A percentile compares a stretch with the other conserved stretches of the same genome.
These are phyloP conservation scores for Vaccinium corymbosum DNA, from an alignment of 148 eudicot species.

Conservation along the genomic window DNA sequence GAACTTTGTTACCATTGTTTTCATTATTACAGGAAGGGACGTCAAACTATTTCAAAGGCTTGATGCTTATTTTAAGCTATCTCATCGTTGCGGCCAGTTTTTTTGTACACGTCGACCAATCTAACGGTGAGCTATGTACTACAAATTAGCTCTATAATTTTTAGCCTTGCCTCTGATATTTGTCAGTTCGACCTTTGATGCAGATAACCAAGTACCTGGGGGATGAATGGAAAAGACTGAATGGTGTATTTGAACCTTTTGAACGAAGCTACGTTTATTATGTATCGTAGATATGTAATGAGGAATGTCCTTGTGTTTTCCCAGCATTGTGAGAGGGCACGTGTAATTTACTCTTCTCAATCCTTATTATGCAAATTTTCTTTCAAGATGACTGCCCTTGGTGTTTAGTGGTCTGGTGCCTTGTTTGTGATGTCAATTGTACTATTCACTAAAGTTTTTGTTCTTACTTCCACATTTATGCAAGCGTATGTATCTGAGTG, in stretches of 20 bases:
- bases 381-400: neutral
- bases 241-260: neutral
- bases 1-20: neutral
- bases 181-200: neutral
- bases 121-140: constrained; percentile 34
- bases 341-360: neutral
- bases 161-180: neutral
- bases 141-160: neutral
- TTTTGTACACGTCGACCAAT: constrained; percentile 73
- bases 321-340: neutral
- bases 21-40: constrained; percentile 70
- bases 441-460: neutral
- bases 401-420: neutral
- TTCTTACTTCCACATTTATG: neutral
- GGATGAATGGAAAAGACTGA: neutral
- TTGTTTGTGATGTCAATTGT: neutral
- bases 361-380: neutral
- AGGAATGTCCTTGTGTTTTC: neutral
- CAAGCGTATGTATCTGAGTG: neutral
- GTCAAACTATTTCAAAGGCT: constrained; percentile 88
- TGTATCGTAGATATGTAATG: neutral
- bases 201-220: neutral
- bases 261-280: too few relatives aligned
- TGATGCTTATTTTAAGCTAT: constrained; percentile 94
- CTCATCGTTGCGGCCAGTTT: constrained; percentile 97